Base-by-base conservation (phyloP, 495 filamentous ascomycete genomes). In the Daldinia vernicosa region DNA sequence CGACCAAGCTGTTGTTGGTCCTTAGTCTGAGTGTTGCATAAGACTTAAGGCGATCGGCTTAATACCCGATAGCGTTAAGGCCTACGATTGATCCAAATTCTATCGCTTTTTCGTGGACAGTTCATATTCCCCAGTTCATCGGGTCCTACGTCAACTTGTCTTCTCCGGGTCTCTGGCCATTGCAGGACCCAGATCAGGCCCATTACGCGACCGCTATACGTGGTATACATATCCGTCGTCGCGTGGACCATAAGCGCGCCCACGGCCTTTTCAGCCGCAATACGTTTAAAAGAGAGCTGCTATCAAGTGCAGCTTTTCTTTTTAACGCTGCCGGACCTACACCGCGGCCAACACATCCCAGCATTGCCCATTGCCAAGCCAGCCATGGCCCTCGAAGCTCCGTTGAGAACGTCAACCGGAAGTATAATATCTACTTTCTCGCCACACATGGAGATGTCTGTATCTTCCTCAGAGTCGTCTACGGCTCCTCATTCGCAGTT, bases 341-440 rank as follows among this genome's bases (percentile, higher is more conserved):
- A 53, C 53, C 66, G 57, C 43, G 61, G 60, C 62, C 70, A 63
- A 27, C 43, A 24, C 15, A 37, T 61, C 39, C 53, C 56, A 14
- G 39, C 40, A 30, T 53, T 35, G 19, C 66, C 24, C 40, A 30
- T 53, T 35, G 19, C 66, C 24, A 54, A 67, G 65, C 55, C 63
- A 72, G 63, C 66, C 75, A 89, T 89, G 87, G 87, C 87, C 76
- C 83, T 89, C 78, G 84, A 89, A 78, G 85, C 81, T 69, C 87
- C 86, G 52, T 74, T 89, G 66, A 76, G 85, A 57, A 82, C 84
- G 63, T 86, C 84, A 68, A 80, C 84, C 19, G 82, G 81, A 69
- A 82, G 78, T 77, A 81, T 90, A 66, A 83, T 84, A 80, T 87
- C 88, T 32, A 75, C 80, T 62, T 91, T 89, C 77, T 88, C 86